Conservation (phyloP, 495 filamentous ascomycete species). For the Lineolata rhizophorae region DNA sequence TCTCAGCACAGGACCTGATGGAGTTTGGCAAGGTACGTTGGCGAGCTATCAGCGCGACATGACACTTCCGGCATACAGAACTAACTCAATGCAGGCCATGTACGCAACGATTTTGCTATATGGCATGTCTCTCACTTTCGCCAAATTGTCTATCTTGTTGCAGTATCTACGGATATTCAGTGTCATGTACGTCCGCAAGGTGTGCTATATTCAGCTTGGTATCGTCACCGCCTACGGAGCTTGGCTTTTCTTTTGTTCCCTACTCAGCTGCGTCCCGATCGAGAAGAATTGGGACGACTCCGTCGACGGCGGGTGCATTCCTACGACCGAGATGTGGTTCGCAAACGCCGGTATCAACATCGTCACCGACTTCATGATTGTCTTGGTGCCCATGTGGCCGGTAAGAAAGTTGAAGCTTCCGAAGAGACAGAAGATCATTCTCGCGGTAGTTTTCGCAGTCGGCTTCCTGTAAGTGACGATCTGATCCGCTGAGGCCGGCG, state of each 20-base stretch:
- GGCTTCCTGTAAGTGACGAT: conserved; percentile 14
- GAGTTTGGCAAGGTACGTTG: too few relatives aligned
- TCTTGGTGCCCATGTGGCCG: conserved; percentile 16
- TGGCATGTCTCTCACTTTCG: conserved; percentile 10
- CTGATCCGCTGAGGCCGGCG: too few relatives aligned
- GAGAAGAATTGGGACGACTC: conserved; percentile 17
- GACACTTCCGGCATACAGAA: too few relatives aligned
- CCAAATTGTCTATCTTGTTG: conserved; percentile 14
- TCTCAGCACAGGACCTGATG: too few relatives aligned
- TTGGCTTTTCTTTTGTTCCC: conserved; percentile 12
- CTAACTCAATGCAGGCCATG: too few relatives aligned
- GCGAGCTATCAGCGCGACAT: too few relatives aligned
- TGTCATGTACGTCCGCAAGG: conserved; percentile 6
- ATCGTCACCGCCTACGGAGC: conserved; percentile 8
- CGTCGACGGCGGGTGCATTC: conserved; percentile 16
- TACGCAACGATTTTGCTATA: conserved; percentile 11
- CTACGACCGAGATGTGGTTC: conserved; percentile 25
- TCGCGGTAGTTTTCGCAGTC: conserved; percentile 13
- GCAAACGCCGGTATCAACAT: conserved; percentile 29
- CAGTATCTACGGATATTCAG: conserved; percentile 13
- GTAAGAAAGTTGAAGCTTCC: conserved; percentile 11
- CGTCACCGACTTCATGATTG: conserved; percentile 25
- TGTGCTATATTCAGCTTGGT: conserved; percentile 8
- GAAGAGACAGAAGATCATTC: conserved; percentile 10
- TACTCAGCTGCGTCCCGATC: conserved; percentile 16